phyloP scores from a whole-genome alignment of 2,329 filamentous ascomycete species.

The Ophidiomyces ophidiicola region DNA sequence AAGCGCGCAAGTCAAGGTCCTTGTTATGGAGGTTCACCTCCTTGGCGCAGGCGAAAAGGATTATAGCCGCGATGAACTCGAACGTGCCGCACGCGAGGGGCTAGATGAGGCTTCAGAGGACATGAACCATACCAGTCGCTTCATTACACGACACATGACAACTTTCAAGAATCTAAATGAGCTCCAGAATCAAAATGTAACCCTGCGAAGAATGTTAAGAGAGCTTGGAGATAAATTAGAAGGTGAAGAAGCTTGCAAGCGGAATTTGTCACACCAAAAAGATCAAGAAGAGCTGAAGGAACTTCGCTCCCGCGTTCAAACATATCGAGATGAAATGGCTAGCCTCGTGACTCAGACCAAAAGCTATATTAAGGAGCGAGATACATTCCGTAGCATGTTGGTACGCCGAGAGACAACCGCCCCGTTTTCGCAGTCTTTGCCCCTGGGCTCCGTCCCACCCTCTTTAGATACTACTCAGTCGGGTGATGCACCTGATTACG shows the following conservation, averaged over 20 bases:
- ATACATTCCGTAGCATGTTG: slow-evolving; percentile 93
- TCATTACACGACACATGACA: slow-evolving; percentile 82
- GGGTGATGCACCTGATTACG: slow-evolving; percentile 55
- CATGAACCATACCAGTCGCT: slow-evolving; percentile 70
- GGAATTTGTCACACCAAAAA: slow-evolving; percentile 42
- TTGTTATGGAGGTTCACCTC: slow-evolving; percentile 75
- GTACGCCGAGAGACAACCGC: slow-evolving; percentile 58
- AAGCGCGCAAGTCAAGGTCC: slow-evolving; percentile 77
- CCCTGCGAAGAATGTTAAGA: slow-evolving; percentile 69
- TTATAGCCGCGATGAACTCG: slow-evolving; percentile 61
- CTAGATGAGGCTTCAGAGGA: slow-evolving; percentile 60
- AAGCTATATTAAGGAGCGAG: slow-evolving; percentile 87
- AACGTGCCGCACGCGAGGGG: slow-evolving; percentile 65
- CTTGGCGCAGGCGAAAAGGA: slow-evolving; percentile 62
- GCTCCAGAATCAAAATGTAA: slow-evolving; percentile 76
- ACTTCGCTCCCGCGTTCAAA: slow-evolving; percentile 58
- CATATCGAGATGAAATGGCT: slow-evolving; percentile 73
- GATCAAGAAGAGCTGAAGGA: slow-evolving; percentile 59
- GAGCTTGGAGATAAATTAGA: slow-evolving; percentile 83
- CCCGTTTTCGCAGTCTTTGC: slow-evolving; percentile 59
- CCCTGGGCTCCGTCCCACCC: slow-evolving; percentile 41
- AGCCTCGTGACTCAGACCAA: slow-evolving; percentile 73
- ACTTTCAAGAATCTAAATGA: slow-evolving; percentile 77
- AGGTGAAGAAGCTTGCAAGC: slow-evolving; percentile 65
- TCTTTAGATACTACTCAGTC: slow-evolving; percentile 40